These are phyloP conservation scores for Fistulinella cinereoalba DNA, from an alignment of 1,284 basidiomycete species.

Conservation along the genomic window DNA sequence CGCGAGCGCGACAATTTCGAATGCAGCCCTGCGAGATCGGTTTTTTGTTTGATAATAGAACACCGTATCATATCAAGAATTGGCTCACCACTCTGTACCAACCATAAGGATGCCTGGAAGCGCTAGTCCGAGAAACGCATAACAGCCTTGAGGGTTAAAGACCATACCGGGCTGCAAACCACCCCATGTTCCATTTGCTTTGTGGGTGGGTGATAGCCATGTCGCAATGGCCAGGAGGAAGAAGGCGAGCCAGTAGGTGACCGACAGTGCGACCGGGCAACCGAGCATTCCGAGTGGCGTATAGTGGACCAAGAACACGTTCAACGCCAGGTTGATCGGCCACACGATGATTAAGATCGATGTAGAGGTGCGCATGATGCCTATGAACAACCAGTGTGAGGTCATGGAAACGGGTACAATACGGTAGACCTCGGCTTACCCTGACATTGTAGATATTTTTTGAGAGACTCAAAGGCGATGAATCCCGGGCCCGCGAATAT, in stretches of 20 bases:
- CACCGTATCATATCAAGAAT: too few relatives aligned
- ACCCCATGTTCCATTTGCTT: conserved; percentile 60
- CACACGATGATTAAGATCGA: conserved; percentile 55
- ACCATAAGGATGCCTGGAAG: conserved; percentile 76
- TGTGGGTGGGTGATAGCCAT: conserved; percentile 49
- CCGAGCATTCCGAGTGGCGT: conserved; percentile 62
- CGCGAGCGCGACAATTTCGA: conserved; percentile 77
- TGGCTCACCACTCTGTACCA: conserved; percentile 74
- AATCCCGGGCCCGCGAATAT: conserved; percentile 67
- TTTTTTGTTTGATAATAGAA: too few relatives aligned
- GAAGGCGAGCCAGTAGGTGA: conserved; percentile 71
- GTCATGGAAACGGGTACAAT: not conserved
- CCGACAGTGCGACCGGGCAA: conserved; percentile 61
- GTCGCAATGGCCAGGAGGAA: conserved; percentile 49
- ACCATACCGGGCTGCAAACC: conserved; percentile 48
- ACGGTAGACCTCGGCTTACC: conserved; percentile 40
- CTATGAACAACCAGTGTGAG: conserved; percentile 33
- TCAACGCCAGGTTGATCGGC: conserved; percentile 62
- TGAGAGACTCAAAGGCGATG: conserved; percentile 72
- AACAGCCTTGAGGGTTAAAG: conserved; percentile 49
- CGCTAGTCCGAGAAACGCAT: conserved; percentile 59
- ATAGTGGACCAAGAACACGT: conserved; percentile 57
- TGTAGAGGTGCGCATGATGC: conserved; percentile 73
- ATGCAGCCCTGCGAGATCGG: conserved; percentile 61
- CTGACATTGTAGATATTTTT: conserved; percentile 78